Evolutionary conservation across 2,329 filamentous ascomycete genomes (phyloP).

Genomic region (Xylariaceae sp.): DNA sequence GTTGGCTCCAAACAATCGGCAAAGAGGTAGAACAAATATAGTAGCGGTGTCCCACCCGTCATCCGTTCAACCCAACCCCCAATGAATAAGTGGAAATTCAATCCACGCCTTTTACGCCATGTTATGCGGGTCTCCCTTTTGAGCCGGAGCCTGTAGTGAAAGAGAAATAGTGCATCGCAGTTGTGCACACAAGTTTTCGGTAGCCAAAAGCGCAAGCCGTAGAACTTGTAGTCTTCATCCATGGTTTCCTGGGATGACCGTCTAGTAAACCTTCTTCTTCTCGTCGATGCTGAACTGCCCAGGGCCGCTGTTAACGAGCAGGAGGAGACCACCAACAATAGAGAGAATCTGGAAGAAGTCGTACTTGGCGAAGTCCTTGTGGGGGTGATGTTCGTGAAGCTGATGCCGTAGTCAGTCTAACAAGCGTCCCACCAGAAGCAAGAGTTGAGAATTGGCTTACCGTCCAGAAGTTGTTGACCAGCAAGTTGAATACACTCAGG

Average conservation of each 20-base stretch:
- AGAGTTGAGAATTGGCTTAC: constrained; percentile 51
- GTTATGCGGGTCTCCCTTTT: constrained; percentile 21
- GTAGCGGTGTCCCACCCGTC: constrained; percentile 10
- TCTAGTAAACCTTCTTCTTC: constrained; percentile 99
- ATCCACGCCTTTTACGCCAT: constrained; percentile 22
- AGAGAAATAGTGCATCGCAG: constrained; percentile 10
- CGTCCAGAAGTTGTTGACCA: constrained; percentile 99
- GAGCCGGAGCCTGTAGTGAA: constrained; percentile 9
- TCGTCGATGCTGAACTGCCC: constrained; percentile 98
- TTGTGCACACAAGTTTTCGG: constrained; percentile 3
- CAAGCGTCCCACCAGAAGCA: constrained; percentile 3
- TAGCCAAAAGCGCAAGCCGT: constrained; percentile 16
- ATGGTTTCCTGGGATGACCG: constrained; percentile 1
- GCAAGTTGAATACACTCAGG: constrained; percentile 89
- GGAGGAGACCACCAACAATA: constrained; percentile 91
- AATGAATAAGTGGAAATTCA: constrained; percentile 15
- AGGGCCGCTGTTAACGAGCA: constrained; percentile 97
- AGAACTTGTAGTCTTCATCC: constrained; percentile 5
- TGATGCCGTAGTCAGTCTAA: constrained; percentile 39
- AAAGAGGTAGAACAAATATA: constrained; percentile 2
- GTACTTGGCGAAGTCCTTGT: constrained; percentile 99
- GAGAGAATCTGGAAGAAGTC: constrained; percentile 99
- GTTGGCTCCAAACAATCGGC: constrained; percentile 1
- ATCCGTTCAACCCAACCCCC: constrained; percentile 13
- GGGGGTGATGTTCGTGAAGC: constrained; percentile 96